phyloP scores from a whole-genome alignment of 352 stramenopile species.

The Globisporangium yorkense region DNA sequence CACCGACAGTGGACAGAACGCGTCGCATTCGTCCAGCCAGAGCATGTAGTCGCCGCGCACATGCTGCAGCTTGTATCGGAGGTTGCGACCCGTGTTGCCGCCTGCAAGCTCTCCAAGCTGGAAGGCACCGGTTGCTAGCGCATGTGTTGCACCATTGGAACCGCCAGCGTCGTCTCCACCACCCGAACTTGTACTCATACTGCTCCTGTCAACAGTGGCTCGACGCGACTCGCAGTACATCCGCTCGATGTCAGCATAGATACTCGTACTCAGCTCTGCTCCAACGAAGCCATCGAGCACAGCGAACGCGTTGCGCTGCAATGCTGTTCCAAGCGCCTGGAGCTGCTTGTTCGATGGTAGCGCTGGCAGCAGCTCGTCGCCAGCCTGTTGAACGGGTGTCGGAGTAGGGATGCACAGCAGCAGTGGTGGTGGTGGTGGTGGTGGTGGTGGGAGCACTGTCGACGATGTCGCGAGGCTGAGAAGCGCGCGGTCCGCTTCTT shows the following conservation, averaged over 20 bases:
- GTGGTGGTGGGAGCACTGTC: not conserved
- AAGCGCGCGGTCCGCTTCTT: constrained; percentile 30
- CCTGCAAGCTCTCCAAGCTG: constrained; percentile 32
- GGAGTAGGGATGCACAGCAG: constrained; percentile 3
- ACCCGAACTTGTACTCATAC: not conserved
- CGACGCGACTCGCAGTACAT: constrained; percentile 18
- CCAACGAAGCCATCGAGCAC: constrained; percentile 34
- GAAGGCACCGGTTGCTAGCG: constrained; percentile 9
- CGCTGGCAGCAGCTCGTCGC: constrained; percentile 19
- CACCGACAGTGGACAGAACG: constrained; percentile 21
- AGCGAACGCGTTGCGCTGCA: constrained; percentile 20
- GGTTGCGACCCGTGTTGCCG: constrained; percentile 33
- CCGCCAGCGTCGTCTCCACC: too few species aligned
- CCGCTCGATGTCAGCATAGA: constrained; percentile 16
- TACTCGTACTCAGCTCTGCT: constrained; percentile 3
- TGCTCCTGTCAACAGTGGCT: not conserved
- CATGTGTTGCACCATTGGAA: not conserved
- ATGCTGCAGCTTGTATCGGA: constrained; percentile 40
- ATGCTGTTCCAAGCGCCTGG: constrained; percentile 2
- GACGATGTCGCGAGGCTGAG: constrained; percentile 21
- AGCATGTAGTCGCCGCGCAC: constrained; percentile 45
- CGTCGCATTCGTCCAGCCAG: constrained; percentile 40
- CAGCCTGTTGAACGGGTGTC: not conserved
- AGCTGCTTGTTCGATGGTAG: constrained; percentile 18
- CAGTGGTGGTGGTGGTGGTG: not conserved